These are phyloP conservation scores for Yamadazyma sp. DNA, from an alignment of 1,139 yeast species.

Conservation along the genomic window DNA sequence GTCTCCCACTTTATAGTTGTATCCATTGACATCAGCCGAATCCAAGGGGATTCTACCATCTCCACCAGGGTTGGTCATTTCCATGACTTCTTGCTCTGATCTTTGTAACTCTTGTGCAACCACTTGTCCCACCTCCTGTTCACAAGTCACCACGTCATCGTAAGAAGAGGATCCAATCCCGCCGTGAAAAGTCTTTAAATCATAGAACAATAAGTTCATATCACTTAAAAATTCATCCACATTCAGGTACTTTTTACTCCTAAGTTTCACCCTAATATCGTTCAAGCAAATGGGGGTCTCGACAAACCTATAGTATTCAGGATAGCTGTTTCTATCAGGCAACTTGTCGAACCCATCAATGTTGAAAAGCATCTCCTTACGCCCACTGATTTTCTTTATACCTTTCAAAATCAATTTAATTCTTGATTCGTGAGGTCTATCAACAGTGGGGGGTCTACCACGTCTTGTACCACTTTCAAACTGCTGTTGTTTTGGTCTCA, in stretches of 20 bases:
- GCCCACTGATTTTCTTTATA: constrained; percentile 69
- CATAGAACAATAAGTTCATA: constrained; percentile 70
- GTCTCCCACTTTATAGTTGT: constrained; percentile 81
- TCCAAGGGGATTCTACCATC: constrained; percentile 76
- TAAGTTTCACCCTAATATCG: constrained; percentile 78
- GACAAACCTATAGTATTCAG: constrained; percentile 67
- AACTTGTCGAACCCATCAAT: constrained; percentile 62
- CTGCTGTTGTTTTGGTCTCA: constrained; percentile 5
- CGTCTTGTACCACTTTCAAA: constrained; percentile 67
- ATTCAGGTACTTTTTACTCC: constrained; percentile 76
- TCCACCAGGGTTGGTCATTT: constrained; percentile 59
- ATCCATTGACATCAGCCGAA: constrained; percentile 68
- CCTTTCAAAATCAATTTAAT: constrained; percentile 83
- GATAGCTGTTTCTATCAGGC: constrained; percentile 65
- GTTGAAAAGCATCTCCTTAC: constrained; percentile 38
- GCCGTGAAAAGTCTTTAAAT: constrained; percentile 62
- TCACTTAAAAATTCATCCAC: constrained; percentile 79
- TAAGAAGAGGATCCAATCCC: constrained; percentile 58
- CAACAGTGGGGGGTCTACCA: constrained; percentile 95
- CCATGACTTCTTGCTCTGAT: constrained; percentile 79
- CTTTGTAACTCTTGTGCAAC: constrained; percentile 73
- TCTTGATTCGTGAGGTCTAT: constrained; percentile 89
- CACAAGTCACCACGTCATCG: constrained; percentile 62
- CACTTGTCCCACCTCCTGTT: constrained; percentile 57
- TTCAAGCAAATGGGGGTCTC: constrained; percentile 77